Percentiles rank a stretch among this genome's conserved stretches.
phyloP scores from a whole-genome alignment of 2,329 filamentous ascomycete genomes.

The Colletotrichum lindemuthianum region DNA sequence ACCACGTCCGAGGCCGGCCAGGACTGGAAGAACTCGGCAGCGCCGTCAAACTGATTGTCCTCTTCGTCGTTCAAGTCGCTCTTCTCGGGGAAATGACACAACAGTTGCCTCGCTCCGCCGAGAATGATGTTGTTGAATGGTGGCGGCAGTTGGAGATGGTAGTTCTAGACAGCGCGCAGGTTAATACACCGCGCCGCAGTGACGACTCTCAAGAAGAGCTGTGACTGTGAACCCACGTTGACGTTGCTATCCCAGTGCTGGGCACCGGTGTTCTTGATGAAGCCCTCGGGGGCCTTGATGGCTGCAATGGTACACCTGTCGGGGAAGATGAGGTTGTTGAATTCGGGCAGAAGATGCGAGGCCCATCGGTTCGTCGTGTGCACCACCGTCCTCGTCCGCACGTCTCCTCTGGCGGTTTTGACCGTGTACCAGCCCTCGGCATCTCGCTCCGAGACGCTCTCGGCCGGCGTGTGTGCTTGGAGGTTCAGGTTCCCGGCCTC shows the following conservation, averaged over 20 bases:
- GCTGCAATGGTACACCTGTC: slow-evolving; percentile 1
- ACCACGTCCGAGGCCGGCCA: slow-evolving; percentile 9
- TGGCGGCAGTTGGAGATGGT: slow-evolving; percentile 7
- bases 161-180: not conserved
- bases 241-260: slow-evolving; percentile 13
- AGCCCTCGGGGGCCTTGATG: slow-evolving; percentile 1
- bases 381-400: slow-evolving; percentile 60
- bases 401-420: slow-evolving; percentile 54
- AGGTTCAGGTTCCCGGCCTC: slow-evolving; percentile 10
- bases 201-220: not conserved
- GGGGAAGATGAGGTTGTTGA: not conserved
- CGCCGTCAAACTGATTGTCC: slow-evolving; percentile 3
- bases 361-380: slow-evolving; percentile 68
- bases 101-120: slow-evolving; percentile 1
- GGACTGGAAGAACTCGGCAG: not conserved
- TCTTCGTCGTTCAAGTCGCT: not conserved
- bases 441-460: not conserved
- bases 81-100: slow-evolving; percentile 4
- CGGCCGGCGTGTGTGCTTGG: not conserved
- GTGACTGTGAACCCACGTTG: not conserved
- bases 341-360: slow-evolving; percentile 58
- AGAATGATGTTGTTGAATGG: slow-evolving; percentile 9
- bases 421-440: slow-evolving; percentile 48
- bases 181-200: not conserved
- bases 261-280: slow-evolving; percentile 10